Conservation (phyloP, 2,329 filamentous ascomycete species). For the Venturiaceae sp. region DNA sequence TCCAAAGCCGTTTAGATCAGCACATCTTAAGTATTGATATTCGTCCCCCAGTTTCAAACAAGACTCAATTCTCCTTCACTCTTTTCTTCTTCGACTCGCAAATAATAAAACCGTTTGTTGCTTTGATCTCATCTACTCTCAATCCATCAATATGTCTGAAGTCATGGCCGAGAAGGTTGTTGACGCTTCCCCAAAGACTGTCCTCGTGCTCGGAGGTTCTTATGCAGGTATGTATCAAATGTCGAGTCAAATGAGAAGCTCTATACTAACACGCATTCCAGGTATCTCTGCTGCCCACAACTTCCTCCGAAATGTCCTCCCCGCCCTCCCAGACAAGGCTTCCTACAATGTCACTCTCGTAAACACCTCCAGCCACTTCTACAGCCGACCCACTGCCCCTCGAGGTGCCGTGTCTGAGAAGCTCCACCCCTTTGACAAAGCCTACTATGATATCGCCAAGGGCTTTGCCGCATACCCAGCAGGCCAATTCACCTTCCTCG, state of each 20-base stretch:
- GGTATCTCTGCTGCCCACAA: conserved; percentile 19
- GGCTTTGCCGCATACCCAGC: conserved; percentile 40
- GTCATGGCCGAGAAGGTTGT: neutral
- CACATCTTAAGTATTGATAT: neutral
- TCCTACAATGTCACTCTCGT: conserved; percentile 46
- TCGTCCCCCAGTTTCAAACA: neutral
- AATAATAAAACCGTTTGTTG: neutral
- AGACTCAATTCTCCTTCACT: neutral
- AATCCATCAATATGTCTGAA: neutral
- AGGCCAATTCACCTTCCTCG: conserved; percentile 40
- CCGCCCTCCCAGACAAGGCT: conserved; percentile 19
- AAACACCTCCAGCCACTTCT: conserved; percentile 43
- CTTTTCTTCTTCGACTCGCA: neutral
- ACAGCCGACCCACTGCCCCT: conserved; percentile 43
- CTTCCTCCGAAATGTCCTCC: conserved; percentile 24
- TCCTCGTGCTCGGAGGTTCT: conserved; percentile 10
- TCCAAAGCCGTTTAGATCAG: neutral
- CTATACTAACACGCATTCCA: neutral
- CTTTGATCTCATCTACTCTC: neutral
- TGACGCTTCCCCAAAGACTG: neutral
- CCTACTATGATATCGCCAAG: conserved; percentile 39
- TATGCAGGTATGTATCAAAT: conserved; percentile 2
- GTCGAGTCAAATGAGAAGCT: neutral
- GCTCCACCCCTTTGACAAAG: conserved; percentile 36
- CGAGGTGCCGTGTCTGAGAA: conserved; percentile 40